Conservation (phyloP, 2,329 filamentous ascomycete genomes). For the Alternaria hordeiaustralica region DNA sequence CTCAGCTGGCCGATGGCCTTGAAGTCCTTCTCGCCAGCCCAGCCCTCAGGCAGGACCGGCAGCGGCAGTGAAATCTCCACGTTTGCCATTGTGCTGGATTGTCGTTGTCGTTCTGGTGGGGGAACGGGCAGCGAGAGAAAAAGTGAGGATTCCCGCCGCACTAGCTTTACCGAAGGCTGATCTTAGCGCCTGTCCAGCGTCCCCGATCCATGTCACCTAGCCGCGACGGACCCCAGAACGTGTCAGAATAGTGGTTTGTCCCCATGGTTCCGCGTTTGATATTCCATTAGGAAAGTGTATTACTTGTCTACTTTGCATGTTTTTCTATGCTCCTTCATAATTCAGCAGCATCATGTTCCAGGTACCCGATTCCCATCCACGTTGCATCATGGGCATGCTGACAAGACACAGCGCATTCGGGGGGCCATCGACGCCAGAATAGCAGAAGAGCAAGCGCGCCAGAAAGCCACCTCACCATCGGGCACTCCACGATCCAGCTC, state of each 20-base stretch:
- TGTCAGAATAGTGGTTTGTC: conserved; percentile 11
- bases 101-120: conserved; percentile 14
- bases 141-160: conserved; percentile 14
- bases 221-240: conserved; percentile 12
- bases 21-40: conserved; percentile 91
- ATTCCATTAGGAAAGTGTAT: not conserved
- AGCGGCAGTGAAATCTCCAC: conserved; percentile 70
- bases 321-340: conserved; percentile 18
- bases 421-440: conserved; percentile 86
- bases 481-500: conserved; percentile 55
- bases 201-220: conserved; percentile 6
- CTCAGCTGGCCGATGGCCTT: conserved; percentile 81
- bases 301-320: conserved; percentile 9
- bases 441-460: conserved; percentile 87
- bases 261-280: not conserved
- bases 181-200: conserved; percentile 1
- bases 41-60: conserved; percentile 78
- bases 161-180: conserved; percentile 20
- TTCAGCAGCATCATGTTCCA: conserved; percentile 43
- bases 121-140: conserved; percentile 8
- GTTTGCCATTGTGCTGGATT: conserved; percentile 64
- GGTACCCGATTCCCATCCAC: conserved; percentile 22
- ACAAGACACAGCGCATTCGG: conserved; percentile 70
- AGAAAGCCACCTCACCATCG: conserved; percentile 58
- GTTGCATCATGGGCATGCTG: conserved; percentile 19